Evolutionary conservation across 176 grass and related monocot genomes (phyloP).

Genomic region (Triticum monococcum): DNA sequence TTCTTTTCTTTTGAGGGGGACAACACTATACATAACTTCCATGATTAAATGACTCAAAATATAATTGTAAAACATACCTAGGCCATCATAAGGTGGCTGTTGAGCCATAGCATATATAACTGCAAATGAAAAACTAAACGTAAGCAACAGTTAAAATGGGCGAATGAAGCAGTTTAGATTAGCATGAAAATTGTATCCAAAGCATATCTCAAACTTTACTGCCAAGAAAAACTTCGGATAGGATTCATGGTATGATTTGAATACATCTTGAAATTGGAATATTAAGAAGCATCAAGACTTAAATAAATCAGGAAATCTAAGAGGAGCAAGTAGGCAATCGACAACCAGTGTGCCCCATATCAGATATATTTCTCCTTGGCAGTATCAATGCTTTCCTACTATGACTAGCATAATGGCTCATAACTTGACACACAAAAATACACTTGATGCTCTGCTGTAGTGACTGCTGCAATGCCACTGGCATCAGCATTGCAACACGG

Average conservation of each 20-base stretch:
- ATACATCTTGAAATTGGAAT: background rate
- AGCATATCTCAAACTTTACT: slow-evolving; percentile 3
- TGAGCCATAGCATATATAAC: slow-evolving; percentile 87
- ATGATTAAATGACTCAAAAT: slow-evolving; percentile 1
- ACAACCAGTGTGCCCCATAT: background rate
- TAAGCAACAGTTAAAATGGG: slow-evolving; percentile 10
- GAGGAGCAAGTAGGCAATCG: slow-evolving; percentile 13
- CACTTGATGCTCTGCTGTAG: background rate
- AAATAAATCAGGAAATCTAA: background rate
- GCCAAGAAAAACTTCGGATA: background rate
- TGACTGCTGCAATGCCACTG: background rate
- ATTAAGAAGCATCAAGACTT: background rate
- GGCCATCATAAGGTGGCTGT: slow-evolving; percentile 72
- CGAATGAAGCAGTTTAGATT: slow-evolving; percentile 22
- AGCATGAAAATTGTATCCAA: slow-evolving; percentile 7
- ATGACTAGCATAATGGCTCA: slow-evolving; percentile 3
- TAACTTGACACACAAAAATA: background rate
- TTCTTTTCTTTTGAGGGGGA: background rate
- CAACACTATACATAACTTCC: background rate
- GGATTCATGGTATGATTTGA: background rate
- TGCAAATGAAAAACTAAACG: slow-evolving; percentile 45
- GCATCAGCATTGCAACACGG: background rate
- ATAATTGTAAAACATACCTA: slow-evolving; percentile 46
- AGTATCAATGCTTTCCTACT: slow-evolving; percentile 1
- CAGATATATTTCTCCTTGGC: background rate